These are phyloP conservation scores for Yamadazyma kitorensis DNA, from an alignment of 805 yeast genomes.

Conservation along the genomic window DNA sequence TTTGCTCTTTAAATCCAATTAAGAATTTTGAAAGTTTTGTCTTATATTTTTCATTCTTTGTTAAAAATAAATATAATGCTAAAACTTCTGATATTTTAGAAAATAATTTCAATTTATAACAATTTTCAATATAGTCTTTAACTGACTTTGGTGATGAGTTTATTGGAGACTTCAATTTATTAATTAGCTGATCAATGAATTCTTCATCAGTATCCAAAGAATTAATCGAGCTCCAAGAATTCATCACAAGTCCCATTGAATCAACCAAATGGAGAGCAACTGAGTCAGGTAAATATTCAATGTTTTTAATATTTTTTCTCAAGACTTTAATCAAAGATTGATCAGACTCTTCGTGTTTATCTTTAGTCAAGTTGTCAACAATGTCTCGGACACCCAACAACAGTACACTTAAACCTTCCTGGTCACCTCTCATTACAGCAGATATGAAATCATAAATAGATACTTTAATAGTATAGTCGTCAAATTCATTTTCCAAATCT, in stretches of 20 bases:
- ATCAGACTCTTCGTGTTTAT: conserved; percentile 11
- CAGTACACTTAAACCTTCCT: conserved; percentile 72
- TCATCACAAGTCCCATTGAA: conserved; percentile 70
- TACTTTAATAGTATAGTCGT: conserved; percentile 50
- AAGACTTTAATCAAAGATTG: conserved; percentile 53
- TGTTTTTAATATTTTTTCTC: conserved; percentile 51
- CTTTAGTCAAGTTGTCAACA: conserved; percentile 31
- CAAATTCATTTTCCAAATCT: conserved; percentile 58
- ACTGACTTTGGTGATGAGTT: conserved; percentile 6
- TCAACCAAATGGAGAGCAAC: conserved; percentile 69
- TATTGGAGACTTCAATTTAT: conserved; percentile 22
- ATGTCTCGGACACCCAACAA: conserved; percentile 61
- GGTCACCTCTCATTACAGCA: conserved; percentile 65
- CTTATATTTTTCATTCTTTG: conserved; percentile 41
- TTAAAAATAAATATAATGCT: conserved; percentile 66
- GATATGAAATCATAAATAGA: conserved; percentile 63
- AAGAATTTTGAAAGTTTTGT: conserved; percentile 43
- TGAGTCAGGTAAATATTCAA: conserved; percentile 55
- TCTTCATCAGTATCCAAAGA: conserved; percentile 37
- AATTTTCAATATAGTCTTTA: conserved; percentile 20
- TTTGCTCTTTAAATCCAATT: conserved; percentile 29
- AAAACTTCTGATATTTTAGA: conserved; percentile 74
- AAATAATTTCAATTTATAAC: conserved; percentile 55
- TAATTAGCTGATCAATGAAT: conserved; percentile 44
- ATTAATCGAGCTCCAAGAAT: conserved; percentile 53